Evolutionary conservation across 768 basidiomycete species (phyloP).

Genomic region (Russula virescens): DNA sequence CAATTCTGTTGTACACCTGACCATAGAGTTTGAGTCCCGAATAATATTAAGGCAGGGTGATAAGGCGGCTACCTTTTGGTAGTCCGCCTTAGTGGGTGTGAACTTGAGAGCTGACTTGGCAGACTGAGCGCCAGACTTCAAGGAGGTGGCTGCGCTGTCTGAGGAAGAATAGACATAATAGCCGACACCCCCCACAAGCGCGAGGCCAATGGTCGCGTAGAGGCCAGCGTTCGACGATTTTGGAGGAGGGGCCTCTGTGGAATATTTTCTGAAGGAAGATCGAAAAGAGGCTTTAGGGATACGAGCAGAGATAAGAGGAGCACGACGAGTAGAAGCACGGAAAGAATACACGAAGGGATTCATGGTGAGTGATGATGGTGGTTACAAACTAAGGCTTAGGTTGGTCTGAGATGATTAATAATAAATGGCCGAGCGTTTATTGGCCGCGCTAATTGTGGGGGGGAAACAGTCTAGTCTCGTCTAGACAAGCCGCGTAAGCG

Average conservation of each 20-base stretch:
- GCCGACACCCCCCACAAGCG: conserved; percentile 52
- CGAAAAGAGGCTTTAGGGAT: conserved; percentile 28
- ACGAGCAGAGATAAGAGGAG: conserved; percentile 19
- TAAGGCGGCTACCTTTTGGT: conserved; percentile 64
- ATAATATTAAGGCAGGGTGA: neutral
- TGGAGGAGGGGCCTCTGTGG: conserved; percentile 44
- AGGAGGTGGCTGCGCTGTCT: conserved; percentile 46
- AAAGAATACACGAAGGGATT: conserved; percentile 14
- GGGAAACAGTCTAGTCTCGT: too few relatives aligned
- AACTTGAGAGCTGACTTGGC: conserved; percentile 64
- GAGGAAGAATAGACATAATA: conserved; percentile 53
- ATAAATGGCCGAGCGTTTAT: too few relatives aligned
- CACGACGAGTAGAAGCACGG: conserved; percentile 22
- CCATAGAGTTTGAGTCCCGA: neutral
- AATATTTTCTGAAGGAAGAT: conserved; percentile 50
- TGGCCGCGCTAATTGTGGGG: too few relatives aligned
- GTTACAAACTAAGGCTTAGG: neutral
- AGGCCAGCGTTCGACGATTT: conserved; percentile 53
- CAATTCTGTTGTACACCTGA: conserved; percentile 88
- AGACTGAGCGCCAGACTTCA: conserved; percentile 57
- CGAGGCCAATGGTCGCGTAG: conserved; percentile 56
- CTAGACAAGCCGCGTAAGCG: too few relatives aligned
- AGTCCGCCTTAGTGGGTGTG: conserved; percentile 75
- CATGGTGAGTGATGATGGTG: conserved; percentile 4
- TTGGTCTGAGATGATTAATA: neutral